Evolutionary conservation across 2,329 filamentous ascomycete species (phyloP).

Genomic region (Aspergillus sp.): DNA sequence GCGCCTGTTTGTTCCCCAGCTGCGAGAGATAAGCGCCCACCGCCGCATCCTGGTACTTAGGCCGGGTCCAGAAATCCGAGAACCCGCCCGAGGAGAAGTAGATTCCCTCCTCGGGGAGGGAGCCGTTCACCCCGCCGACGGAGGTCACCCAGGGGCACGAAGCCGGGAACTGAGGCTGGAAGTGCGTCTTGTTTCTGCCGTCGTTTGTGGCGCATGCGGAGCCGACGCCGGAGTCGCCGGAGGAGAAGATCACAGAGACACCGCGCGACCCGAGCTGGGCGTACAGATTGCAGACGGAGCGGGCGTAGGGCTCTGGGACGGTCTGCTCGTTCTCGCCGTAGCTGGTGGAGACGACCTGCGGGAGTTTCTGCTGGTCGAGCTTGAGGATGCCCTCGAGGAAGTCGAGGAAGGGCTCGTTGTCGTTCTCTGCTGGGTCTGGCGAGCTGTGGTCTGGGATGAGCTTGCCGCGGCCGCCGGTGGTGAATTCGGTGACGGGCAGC

Average conservation of each 20-base stretch:
- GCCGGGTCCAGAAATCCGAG: slow-evolving; percentile 37
- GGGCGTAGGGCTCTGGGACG: slow-evolving; percentile 38
- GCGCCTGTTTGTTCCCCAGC: slow-evolving; percentile 25
- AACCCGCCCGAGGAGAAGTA: slow-evolving; percentile 46
- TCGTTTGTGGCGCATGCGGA: slow-evolving; percentile 34
- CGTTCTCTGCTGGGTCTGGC: slow-evolving; percentile 40
- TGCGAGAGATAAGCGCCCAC: slow-evolving; percentile 35
- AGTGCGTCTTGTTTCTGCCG: slow-evolving; percentile 38
- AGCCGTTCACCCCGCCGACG: slow-evolving; percentile 42
- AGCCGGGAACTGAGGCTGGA: slow-evolving; percentile 44
- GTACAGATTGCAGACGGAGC: slow-evolving; percentile 43
- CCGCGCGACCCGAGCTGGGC: slow-evolving; percentile 53
- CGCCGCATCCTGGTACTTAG: slow-evolving; percentile 35
- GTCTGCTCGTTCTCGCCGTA: slow-evolving; percentile 45
- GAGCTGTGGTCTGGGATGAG: slow-evolving; percentile 51
- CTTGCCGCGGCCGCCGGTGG: slow-evolving; percentile 47
- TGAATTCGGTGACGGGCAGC: slow-evolving; percentile 48
- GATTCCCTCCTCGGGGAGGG: slow-evolving; percentile 39
- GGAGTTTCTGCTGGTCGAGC: slow-evolving; percentile 27
- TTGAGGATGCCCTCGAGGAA: slow-evolving; percentile 36
- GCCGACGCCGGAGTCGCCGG: slow-evolving; percentile 50
- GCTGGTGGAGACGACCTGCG: slow-evolving; percentile 42
- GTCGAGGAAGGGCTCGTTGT: slow-evolving; percentile 48
- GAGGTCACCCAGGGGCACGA: slow-evolving; percentile 42
- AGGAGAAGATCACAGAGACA: slow-evolving; percentile 50